phyloP scores from a whole-genome alignment of 148 eudicot species.

The Rhododendron henanense region DNA sequence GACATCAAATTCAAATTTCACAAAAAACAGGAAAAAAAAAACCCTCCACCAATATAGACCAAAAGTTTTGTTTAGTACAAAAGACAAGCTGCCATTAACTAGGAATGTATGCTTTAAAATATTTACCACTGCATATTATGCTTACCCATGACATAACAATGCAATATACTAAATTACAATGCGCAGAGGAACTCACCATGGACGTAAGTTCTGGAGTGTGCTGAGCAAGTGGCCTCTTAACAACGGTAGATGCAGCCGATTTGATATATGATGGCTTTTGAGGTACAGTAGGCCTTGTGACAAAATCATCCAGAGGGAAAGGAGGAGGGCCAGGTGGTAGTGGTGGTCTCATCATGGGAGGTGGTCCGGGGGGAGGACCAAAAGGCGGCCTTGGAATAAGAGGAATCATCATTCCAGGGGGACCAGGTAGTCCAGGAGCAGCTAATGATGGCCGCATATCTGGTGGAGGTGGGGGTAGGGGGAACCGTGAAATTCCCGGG shows the following conservation, averaged over 20 bases:
- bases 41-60: background rate
- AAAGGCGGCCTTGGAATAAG: slow-evolving; percentile 71
- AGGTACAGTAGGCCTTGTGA: slow-evolving; percentile 43
- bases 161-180: background rate
- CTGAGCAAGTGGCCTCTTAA: slow-evolving; percentile 97
- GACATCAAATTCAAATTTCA: background rate
- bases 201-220: slow-evolving; percentile 96
- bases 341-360: slow-evolving; percentile 95
- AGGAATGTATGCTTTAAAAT: background rate
- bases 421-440: slow-evolving; percentile 59
- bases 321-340: slow-evolving; percentile 99
- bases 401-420: slow-evolving; percentile 70
- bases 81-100: background rate
- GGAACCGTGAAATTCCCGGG: slow-evolving; percentile 78
- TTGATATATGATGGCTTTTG: slow-evolving; percentile 92
- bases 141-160: background rate
- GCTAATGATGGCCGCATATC: slow-evolving; percentile 62
- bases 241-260: slow-evolving; percentile 97
- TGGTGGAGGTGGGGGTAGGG: slow-evolving; percentile 73
- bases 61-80: background rate
- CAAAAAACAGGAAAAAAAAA: background rate
- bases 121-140: background rate
- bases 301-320: slow-evolving; percentile 35
- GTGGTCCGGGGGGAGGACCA: slow-evolving; percentile 78
- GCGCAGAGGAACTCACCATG: slow-evolving; percentile 55